Conservation (phyloP, 768 basidiomycete species). For the Lepiota brunneoincarnata region DNA sequence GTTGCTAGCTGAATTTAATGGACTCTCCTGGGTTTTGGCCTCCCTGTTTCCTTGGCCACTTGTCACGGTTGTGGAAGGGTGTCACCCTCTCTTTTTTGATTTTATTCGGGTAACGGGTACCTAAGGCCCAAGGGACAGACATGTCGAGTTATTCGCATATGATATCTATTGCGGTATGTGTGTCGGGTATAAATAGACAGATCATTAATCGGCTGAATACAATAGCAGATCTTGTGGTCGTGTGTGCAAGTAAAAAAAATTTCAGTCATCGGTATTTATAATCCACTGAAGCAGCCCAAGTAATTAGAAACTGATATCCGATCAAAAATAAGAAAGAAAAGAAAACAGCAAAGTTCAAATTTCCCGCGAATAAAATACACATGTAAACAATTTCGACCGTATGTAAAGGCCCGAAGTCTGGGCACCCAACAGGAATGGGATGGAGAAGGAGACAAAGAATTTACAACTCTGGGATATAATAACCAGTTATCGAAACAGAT, state of each 20-base stretch:
- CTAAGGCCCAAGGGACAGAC: neutral
- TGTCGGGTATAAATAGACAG: constrained; percentile 1
- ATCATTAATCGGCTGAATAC: neutral
- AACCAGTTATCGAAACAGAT: constrained; percentile 11
- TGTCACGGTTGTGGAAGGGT: neutral
- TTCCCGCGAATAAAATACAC: constrained; percentile 11
- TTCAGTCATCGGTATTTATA: neutral
- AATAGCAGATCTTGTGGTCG: constrained; percentile 1
- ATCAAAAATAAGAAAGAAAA: neutral
- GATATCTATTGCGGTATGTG: constrained; percentile 1
- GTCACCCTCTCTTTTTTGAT: neutral
- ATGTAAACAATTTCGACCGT: neutral
- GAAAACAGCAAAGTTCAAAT: neutral
- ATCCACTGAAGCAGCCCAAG: neutral
- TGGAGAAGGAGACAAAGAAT: neutral
- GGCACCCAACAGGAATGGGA: neutral
- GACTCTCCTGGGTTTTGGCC: neutral
- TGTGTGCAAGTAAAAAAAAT: neutral
- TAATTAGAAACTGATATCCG: constrained; percentile 1
- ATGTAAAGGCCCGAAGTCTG: neutral
- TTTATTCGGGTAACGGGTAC: neutral
- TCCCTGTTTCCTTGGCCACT: neutral
- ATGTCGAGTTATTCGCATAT: neutral
- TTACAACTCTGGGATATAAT: constrained; percentile 7
- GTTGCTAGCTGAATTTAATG: neutral